Evolutionary conservation across 108 stramenopile genomes (phyloP), one percentile per base, ranked within the genome.

Genomic region (Pseudonitzschia multiseries): DNA sequence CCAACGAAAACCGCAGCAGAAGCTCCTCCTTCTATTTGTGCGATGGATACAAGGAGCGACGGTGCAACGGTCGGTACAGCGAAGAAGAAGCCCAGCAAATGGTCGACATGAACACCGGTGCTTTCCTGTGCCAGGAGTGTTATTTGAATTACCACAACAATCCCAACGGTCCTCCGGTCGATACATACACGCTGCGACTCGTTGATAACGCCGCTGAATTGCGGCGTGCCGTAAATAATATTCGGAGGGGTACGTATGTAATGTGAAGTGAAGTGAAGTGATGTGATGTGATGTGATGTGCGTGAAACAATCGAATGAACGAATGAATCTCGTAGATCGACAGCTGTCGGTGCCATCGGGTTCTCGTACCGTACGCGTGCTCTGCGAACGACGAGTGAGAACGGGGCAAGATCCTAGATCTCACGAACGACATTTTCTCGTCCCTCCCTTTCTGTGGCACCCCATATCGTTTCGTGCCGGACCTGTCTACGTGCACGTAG

Each of bases 121-220:
- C 89, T 20, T 93, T 96, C 70, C 50, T 96, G 41, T 96, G 95
- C 65, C 87, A 88, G 43, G 92, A 93, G 59, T 96, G 95, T 68
- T 74, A 78, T 50, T 22, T 80, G 26, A 78, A 80, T 0, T 84
- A 85, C 57, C 79, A 80, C 72, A 82, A 86, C 68, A 86, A 92
- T 71, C 90, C 91, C 13, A 83, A 89, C 69, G 83, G 89, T 6
- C 64, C 84, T 15, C 75, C 69, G 46, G 64, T 32, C 22, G 79
- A 81, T 21, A 76, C 83, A 13, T 95, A 95, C 66, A 90, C 90
- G 6, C 77, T 95, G 28, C 78, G 83, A 57, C 65, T 93, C 17
- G 77, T 93, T 43, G 94, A 95, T 71, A 96, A 96, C 81, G 77
- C 87, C 42, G 83, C 79, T 69, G 90, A 87, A 61, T 65, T 93